Evolutionary conservation across 1,284 basidiomycete species (phyloP).

Genomic region (Ustilago loliicola): DNA sequence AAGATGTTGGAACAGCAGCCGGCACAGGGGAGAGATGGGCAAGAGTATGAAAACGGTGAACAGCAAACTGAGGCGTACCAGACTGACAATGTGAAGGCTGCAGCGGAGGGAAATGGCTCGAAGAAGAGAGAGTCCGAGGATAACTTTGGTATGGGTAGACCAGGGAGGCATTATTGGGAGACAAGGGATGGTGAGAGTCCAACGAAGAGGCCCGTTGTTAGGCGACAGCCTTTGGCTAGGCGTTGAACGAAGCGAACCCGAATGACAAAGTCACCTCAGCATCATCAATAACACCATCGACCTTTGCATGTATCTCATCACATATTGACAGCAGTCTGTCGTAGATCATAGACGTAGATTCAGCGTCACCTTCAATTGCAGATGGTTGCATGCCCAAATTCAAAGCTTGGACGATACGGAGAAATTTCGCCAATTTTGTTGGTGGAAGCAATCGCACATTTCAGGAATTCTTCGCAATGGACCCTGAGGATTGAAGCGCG

Average conservation of each 20-base stretch:
- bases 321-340: background rate
- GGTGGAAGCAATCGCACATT: background rate
- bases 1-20: constrained; percentile 49
- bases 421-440: background rate
- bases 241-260: constrained; percentile 2
- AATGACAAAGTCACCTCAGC: background rate
- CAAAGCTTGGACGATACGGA: background rate
- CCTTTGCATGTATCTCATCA: background rate
- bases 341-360: background rate
- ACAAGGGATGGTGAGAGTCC: constrained; percentile 48
- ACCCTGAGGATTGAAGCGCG: constrained; percentile 23
- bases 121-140: constrained; percentile 29
- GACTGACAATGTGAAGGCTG: constrained; percentile 3
- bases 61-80: constrained; percentile 8
- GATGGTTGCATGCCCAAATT: too few species aligned
- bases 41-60: background rate
- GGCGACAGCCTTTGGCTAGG: constrained; percentile 45
- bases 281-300: background rate
- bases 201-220: constrained; percentile 41
- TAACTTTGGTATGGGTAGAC: constrained; percentile 26
- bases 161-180: constrained; percentile 26
- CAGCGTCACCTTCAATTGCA: background rate
- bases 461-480: background rate
- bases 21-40: background rate
- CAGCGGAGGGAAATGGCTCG: background rate